Evolutionary conservation across 1,284 basidiomycete genomes (phyloP).

Genomic region (Phylloboletellus chloephorus): DNA sequence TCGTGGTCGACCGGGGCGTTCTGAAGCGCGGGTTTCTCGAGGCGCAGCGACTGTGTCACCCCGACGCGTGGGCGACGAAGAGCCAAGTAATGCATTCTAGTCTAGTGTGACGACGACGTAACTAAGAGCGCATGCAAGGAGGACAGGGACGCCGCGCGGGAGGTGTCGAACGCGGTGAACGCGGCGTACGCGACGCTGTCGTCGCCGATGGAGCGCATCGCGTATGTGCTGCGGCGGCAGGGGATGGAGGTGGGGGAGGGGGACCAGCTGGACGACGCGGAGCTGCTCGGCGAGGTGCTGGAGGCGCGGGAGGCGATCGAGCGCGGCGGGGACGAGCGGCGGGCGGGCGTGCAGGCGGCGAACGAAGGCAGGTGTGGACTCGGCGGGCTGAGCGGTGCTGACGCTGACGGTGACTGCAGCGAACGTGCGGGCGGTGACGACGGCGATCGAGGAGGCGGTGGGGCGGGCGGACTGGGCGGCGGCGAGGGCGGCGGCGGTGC

Average conservation of each 20-base stretch:
- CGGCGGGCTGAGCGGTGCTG: not conserved
- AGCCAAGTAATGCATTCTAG: slow-evolving; percentile 33
- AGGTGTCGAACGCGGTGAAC: slow-evolving; percentile 69
- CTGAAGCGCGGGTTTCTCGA: slow-evolving; percentile 60
- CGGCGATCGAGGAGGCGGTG: slow-evolving; percentile 49
- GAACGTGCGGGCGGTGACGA: slow-evolving; percentile 46
- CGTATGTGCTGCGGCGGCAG: slow-evolving; percentile 67
- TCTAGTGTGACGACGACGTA: slow-evolving; percentile 1
- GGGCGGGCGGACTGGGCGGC: slow-evolving; percentile 48
- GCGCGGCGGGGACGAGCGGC: slow-evolving; percentile 43
- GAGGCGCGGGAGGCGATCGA: slow-evolving; percentile 79
- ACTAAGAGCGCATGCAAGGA: slow-evolving; percentile 36
- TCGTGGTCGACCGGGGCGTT: slow-evolving; percentile 49
- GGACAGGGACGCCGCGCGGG: slow-evolving; percentile 56
- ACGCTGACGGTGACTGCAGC: slow-evolving; percentile 38
- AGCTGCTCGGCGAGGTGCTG: slow-evolving; percentile 76
- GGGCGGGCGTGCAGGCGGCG: slow-evolving; percentile 47
- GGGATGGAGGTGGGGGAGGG: slow-evolving; percentile 60
- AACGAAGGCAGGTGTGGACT: slow-evolving; percentile 54
- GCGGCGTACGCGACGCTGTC: slow-evolving; percentile 65
- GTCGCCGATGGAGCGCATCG: slow-evolving; percentile 60
- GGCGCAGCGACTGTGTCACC: slow-evolving; percentile 73
- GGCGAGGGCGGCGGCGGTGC: slow-evolving; percentile 58
- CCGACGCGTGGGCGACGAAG: slow-evolving; percentile 70
- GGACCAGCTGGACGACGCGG: slow-evolving; percentile 73